Evolutionary conservation across 352 stramenopile genomes (phyloP).

Genomic region (Peronospora belbahrii): DNA sequence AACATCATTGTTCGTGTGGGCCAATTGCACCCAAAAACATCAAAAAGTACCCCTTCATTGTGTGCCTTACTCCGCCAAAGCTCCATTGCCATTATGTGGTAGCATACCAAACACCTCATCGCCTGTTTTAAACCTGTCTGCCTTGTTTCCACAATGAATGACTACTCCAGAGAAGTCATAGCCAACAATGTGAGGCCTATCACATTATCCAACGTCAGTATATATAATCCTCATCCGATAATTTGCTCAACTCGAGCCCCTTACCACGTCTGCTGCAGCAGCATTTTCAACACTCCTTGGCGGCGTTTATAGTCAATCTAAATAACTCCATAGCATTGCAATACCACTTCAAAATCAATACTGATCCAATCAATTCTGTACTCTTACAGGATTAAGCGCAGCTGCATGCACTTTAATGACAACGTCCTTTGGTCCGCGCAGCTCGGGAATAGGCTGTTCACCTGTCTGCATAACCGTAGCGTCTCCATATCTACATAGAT

Average conservation of each 20-base stretch:
- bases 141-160: slow-evolving; percentile 36
- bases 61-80: slow-evolving; percentile 48
- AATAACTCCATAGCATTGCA: not conserved
- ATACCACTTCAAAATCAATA: no score
- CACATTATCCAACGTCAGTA: not conserved
- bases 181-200: slow-evolving; percentile 58
- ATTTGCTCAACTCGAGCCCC: not conserved
- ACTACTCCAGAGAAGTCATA: slow-evolving; percentile 72
- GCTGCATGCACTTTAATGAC: slow-evolving; percentile 58
- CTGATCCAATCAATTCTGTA: no score
- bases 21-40: not conserved
- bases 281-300: slow-evolving; percentile 59
- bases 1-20: not conserved
- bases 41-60: not conserved
- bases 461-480: slow-evolving; percentile 51
- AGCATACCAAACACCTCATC: slow-evolving; percentile 74
- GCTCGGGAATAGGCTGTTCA: slow-evolving; percentile 38
- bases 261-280: slow-evolving; percentile 39
- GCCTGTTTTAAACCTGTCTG: slow-evolving; percentile 47
- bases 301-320: slow-evolving; percentile 80
- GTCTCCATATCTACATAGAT: slow-evolving; percentile 40
- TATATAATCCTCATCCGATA: not conserved
- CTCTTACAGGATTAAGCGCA: slow-evolving; percentile 58
- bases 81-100: slow-evolving; percentile 50
- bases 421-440: slow-evolving; percentile 48